Evolutionary conservation across 116 monocot genomes (phyloP).

Genomic region (Phalaenopsis hybrid): DNA sequence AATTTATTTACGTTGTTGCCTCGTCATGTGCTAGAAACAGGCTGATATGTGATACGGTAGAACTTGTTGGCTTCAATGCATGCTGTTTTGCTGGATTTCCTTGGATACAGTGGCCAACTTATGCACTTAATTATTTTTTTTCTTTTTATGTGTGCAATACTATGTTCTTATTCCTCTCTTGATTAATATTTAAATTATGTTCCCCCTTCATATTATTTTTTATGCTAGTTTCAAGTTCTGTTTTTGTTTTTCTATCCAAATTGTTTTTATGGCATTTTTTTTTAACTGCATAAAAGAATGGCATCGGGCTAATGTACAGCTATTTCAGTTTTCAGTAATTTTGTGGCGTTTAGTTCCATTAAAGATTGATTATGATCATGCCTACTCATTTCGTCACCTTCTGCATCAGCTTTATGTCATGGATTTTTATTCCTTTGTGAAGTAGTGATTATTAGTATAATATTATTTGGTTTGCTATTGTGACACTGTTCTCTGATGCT

Average conservation of each 20-base stretch:
- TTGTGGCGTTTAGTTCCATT: neutral
- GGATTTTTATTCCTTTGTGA: neutral
- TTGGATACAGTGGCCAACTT: too few species aligned
- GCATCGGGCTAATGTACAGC: neutral
- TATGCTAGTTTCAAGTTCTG: neutral
- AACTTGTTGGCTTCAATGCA: too few species aligned
- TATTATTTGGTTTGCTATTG: neutral
- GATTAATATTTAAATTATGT: neutral
- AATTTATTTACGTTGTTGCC: too few species aligned
- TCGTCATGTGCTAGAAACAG: too few species aligned
- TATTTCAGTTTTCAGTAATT: neutral
- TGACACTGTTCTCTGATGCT: neutral
- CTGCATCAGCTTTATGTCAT: neutral
- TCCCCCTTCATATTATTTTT: neutral
- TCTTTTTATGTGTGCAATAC: too few species aligned
- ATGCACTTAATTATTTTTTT: too few species aligned
- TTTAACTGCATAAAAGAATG: neutral
- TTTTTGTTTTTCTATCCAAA: neutral
- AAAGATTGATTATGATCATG: neutral
- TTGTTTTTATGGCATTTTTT: neutral
- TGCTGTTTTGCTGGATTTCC: too few species aligned
- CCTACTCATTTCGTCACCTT: neutral
- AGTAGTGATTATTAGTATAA: neutral
- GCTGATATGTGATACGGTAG: too few species aligned
- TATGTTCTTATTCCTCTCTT: neutral